Conservation (phyloP, 768 basidiomycete species). For the Candolleomyces aberdarensis region DNA sequence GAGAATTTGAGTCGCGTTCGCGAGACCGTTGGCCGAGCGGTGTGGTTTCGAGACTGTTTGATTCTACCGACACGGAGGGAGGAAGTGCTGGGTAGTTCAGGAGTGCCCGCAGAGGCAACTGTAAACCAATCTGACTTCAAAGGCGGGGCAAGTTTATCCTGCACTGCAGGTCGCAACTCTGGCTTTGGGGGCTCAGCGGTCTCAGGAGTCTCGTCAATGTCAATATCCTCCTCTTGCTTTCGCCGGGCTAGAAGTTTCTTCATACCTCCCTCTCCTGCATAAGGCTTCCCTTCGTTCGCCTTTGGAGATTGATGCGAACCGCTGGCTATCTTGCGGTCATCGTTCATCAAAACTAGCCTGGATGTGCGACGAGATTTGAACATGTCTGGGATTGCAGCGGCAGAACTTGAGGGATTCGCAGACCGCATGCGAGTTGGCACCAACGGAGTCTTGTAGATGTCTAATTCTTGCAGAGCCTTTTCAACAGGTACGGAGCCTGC, state of each 20-base stretch:
- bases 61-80: slow-evolving; percentile 66
- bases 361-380: slow-evolving; percentile 52
- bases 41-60: slow-evolving; percentile 54
- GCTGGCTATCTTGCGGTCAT: slow-evolving; percentile 47
- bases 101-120: slow-evolving; percentile 24
- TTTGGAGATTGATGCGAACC: slow-evolving; percentile 37
- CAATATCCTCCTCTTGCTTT: slow-evolving; percentile 36
- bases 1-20: slow-evolving; percentile 57
- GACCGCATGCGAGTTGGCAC: slow-evolving; percentile 58
- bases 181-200: slow-evolving; percentile 14
- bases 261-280: slow-evolving; percentile 76
- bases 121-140: slow-evolving; percentile 25
- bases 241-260: slow-evolving; percentile 70
- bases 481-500: slow-evolving; percentile 51
- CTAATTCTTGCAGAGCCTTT: slow-evolving; percentile 65
- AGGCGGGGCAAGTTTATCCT: background rate
- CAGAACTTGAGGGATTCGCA: slow-evolving; percentile 27
- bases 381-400: slow-evolving; percentile 53
- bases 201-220: slow-evolving; percentile 25
- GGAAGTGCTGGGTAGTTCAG: slow-evolving; percentile 33
- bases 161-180: slow-evolving; percentile 8
- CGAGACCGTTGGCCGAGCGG: slow-evolving; percentile 48
- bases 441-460: slow-evolving; percentile 77
- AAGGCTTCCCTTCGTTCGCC: slow-evolving; percentile 65
- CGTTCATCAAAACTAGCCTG: slow-evolving; percentile 55